Conservation (phyloP, 2,329 filamentous ascomycete genomes). For the Aspergillus awamori region DNA sequence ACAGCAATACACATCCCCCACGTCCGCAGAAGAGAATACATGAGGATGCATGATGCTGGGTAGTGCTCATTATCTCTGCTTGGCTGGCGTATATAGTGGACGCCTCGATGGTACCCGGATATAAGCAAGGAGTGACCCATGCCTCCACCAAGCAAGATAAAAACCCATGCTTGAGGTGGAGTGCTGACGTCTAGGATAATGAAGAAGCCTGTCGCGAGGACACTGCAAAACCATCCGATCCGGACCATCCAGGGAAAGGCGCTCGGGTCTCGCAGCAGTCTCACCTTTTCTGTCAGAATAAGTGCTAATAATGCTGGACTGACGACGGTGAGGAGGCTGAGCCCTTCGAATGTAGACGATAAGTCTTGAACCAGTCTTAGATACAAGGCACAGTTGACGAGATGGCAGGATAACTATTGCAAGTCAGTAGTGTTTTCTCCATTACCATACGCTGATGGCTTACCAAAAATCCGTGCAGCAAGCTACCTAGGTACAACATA, state of each 20-base stretch:
- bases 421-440: neutral
- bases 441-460: conserved; percentile 20
- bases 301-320: conserved; percentile 30
- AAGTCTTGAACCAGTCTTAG: conserved; percentile 41
- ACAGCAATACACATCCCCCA: conserved; percentile 52
- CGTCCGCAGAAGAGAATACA: conserved; percentile 44
- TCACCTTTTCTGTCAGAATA: conserved; percentile 23
- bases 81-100: conserved; percentile 32
- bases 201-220: conserved; percentile 41
- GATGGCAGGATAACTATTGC: conserved; percentile 42
- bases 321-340: conserved; percentile 43
- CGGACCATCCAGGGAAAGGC: conserved; percentile 47
- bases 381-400: conserved; percentile 50
- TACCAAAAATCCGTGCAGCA: conserved; percentile 50
- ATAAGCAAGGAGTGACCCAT: conserved; percentile 49
- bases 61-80: neutral
- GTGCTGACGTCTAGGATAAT: conserved; percentile 41
- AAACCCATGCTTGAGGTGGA: conserved; percentile 37
- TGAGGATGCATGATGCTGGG: conserved; percentile 33
- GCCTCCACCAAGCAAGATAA: conserved; percentile 44
- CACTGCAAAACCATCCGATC: conserved; percentile 45
- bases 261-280: conserved; percentile 12
- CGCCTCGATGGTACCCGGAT: conserved; percentile 44
- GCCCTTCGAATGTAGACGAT: conserved; percentile 39
- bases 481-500: conserved; percentile 45